A percentile compares a stretch with the other conserved stretches of the same genome.
Conservation (phyloP, 106 monocot species). For the Dioscorea zingiberensis region DNA sequence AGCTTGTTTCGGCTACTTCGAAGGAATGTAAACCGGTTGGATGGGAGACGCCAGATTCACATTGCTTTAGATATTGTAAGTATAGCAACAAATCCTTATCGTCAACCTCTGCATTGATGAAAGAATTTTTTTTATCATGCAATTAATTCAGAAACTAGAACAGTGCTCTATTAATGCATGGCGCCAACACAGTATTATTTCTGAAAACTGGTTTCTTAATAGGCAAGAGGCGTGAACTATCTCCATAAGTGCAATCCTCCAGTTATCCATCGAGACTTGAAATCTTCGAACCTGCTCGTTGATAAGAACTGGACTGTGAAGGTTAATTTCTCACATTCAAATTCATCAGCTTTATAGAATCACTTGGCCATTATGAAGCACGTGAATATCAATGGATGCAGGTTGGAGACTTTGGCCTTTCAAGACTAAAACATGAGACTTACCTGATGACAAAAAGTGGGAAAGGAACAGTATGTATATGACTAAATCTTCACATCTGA, state of each 20-base stretch:
- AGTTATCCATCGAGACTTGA: slow-evolving; percentile 93
- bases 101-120: too few relatives aligned
- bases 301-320: slow-evolving; percentile 99
- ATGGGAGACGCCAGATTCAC: slow-evolving; percentile 81
- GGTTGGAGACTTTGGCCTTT: slow-evolving; percentile 99
- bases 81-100: too few relatives aligned
- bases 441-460: slow-evolving; percentile 81
- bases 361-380: slow-evolving; percentile 1
- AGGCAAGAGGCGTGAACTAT: slow-evolving; percentile 99
- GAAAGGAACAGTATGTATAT: slow-evolving; percentile 78
- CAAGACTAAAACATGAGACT: slow-evolving; percentile 83
- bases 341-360: background rate
- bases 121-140: too few relatives aligned
- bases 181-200: too few relatives aligned
- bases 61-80: slow-evolving; percentile 99
- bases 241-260: slow-evolving; percentile 96
- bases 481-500: too few relatives aligned
- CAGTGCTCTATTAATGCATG: too few relatives aligned
- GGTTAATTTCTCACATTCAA: slow-evolving; percentile 31
- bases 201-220: background rate
- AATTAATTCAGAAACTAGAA: too few relatives aligned
- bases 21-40: slow-evolving; percentile 47
- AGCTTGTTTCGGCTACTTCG: slow-evolving; percentile 86
- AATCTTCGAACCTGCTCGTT: slow-evolving; percentile 95
- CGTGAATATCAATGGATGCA: slow-evolving; percentile 3